These are phyloP conservation scores for Trebouxia gelatinosa DNA, from an alignment of 163 green algal genomes.

Conservation along the genomic window DNA sequence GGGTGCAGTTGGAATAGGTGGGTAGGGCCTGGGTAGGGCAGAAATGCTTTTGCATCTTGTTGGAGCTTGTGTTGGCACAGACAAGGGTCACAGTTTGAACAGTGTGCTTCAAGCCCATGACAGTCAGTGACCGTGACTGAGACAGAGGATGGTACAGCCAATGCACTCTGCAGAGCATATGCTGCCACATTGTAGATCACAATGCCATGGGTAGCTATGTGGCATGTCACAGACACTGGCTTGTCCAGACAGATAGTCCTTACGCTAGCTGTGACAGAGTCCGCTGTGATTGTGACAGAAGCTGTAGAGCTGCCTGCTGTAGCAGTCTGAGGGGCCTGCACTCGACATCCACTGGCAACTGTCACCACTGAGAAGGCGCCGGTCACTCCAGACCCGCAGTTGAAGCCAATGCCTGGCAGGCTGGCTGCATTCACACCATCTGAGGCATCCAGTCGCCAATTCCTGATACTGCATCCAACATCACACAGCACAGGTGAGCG, in stretches of 20 bases:
- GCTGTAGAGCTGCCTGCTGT: constrained; percentile 3
- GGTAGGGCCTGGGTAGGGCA: too few relatives aligned
- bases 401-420: not conserved
- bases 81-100: too few relatives aligned
- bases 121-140: not conserved
- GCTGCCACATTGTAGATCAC: not conserved
- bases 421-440: not conserved
- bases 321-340: not conserved
- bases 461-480: constrained; percentile 8
- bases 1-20: too few relatives aligned
- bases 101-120: not conserved
- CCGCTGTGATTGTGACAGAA: not conserved
- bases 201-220: too few relatives aligned
- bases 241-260: not conserved
- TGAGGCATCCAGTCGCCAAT: not conserved
- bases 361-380: not conserved
- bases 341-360: not conserved
- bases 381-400: not conserved
- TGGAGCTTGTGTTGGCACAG: too few relatives aligned
- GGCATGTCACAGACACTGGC: not conserved
- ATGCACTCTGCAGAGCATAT: not conserved
- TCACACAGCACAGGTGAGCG: not conserved
- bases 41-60: too few relatives aligned
- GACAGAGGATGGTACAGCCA: not conserved
- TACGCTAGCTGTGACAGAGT: not conserved